Evolutionary conservation across 352 stramenopile genomes (phyloP), one percentile per base, ranked within the genome.

Genomic region (Phytopythium vexans): DNA sequence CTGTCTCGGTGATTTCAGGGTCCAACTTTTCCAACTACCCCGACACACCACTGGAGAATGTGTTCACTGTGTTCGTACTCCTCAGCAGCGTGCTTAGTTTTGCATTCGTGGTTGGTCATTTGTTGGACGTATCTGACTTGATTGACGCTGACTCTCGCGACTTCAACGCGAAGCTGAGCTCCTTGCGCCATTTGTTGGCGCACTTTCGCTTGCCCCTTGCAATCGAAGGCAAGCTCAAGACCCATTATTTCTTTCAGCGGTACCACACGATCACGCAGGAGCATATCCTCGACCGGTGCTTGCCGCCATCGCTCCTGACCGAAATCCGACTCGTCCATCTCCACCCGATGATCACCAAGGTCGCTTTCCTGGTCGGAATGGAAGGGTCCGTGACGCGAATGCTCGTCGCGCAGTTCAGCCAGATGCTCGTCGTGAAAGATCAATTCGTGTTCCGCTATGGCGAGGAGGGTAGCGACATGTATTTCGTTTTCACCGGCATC

Each of bases 231-330:
- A 79, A 81, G 31, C 62, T 90, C 16, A 85, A 90, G 56, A 85
- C 68, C 0, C 88, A 79, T 40, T 85, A 78, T 36, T 86, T 90
- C 31, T 90, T 87, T 46, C 63, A 78, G 47, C 64, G 68, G 2
- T 80, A 77, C 36, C 71, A 88, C 56, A 74, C 73, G 0, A 86
- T 86, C 51, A 82, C 75, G 0, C 70, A 86, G 50, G 75, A 86
- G 45, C 68, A 79, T 33, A 37, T 86, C 3, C 54, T 86, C 6
- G 68, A 76, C 36, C 44, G 56, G 8, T 84, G 72, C 47, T 49
- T 86, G 6, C 75, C 75, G 11, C 73, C 73, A 14, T 83, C 75
- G 0, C 50, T 86, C 10, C 35, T 86, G 10, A 80, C 73, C 0
- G 73, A 86, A 46, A 83, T 84, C 31, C 70, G 75, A 3, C 64